Percentiles rank a stretch among this genome's conserved stretches.
These are phyloP conservation scores for Ogataea nitratoaversa DNA, from an alignment of 805 yeast species.

Conservation along the genomic window DNA sequence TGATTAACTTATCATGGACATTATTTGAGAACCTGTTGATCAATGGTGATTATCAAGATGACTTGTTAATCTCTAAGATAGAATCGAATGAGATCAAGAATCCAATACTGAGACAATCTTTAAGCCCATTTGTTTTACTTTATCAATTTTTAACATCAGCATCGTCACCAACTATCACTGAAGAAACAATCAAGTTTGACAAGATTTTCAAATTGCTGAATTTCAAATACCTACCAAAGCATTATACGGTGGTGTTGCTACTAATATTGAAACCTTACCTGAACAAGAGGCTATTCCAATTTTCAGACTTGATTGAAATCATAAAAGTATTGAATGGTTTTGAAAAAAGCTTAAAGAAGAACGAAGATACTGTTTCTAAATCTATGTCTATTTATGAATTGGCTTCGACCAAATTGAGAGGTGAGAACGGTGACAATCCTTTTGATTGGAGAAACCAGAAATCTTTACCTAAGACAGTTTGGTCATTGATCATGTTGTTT, in stretches of 20 bases:
- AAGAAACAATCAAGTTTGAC: constrained; percentile 21
- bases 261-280: constrained; percentile 41
- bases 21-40: constrained; percentile 58
- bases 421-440: background rate
- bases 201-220: constrained; percentile 38
- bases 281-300: constrained; percentile 12
- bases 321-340: constrained; percentile 24
- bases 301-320: constrained; percentile 21
- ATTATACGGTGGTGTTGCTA: constrained; percentile 45
- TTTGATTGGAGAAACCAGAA: constrained; percentile 18
- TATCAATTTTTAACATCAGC: constrained; percentile 42
- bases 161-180: no score
- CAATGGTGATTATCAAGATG: constrained; percentile 51
- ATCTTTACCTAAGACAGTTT: constrained; percentile 12
- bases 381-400: constrained; percentile 19
- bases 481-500: constrained; percentile 14
- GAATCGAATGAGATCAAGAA: constrained; percentile 23
- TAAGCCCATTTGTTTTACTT: constrained; percentile 69
- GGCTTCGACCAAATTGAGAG: constrained; percentile 6
- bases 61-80: constrained; percentile 28
- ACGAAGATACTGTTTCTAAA: constrained; percentile 7
- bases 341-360: constrained; percentile 15
- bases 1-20: constrained; percentile 51
- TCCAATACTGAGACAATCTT: constrained; percentile 62
- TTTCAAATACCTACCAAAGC: constrained; percentile 50